Conservation (phyloP, 2,329 filamentous ascomycete genomes). For the Alternaria brassicicola region DNA sequence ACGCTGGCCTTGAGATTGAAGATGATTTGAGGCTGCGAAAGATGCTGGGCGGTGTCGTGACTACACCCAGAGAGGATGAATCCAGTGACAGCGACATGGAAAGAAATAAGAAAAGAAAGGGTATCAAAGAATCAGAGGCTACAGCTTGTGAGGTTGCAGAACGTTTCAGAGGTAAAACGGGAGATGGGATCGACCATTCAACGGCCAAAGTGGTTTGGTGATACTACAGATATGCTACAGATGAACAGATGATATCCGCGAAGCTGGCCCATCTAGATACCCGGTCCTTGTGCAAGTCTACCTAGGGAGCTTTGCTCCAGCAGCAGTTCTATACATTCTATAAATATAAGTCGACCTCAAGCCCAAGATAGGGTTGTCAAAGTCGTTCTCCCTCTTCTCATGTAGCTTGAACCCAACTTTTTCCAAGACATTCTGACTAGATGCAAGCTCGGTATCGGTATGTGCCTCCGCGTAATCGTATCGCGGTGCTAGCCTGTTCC, state of each 20-base stretch:
- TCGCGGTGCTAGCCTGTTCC: slow-evolving; percentile 4
- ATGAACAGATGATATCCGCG: background rate
- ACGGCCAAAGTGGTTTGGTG: background rate
- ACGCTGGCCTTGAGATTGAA: slow-evolving; percentile 5
- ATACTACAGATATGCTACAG: background rate
- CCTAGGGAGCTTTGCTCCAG: background rate
- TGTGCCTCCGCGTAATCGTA: slow-evolving; percentile 51
- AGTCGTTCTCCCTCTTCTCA: slow-evolving; percentile 51
- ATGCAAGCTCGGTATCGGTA: slow-evolving; percentile 57
- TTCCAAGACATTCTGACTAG: slow-evolving; percentile 62
- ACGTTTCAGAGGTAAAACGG: background rate
- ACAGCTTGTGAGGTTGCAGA: slow-evolving; percentile 1
- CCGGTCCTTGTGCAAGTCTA: background rate
- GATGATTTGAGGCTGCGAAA: slow-evolving; percentile 5
- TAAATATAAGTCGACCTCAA: slow-evolving; percentile 47
- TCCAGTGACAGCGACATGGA: slow-evolving; percentile 13
- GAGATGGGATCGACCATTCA: background rate
- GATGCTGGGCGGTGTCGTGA: slow-evolving; percentile 2
- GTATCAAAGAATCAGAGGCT: slow-evolving; percentile 5
- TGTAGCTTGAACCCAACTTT: slow-evolving; percentile 63
- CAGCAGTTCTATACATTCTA: slow-evolving; percentile 33
- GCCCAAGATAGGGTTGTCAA: slow-evolving; percentile 46
- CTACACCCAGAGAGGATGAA: background rate
- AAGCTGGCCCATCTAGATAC: background rate
- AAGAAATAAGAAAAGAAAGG: slow-evolving; percentile 10